Conservation (phyloP, 1,284 basidiomycete genomes). For the Xerocomus nothofagi region DNA sequence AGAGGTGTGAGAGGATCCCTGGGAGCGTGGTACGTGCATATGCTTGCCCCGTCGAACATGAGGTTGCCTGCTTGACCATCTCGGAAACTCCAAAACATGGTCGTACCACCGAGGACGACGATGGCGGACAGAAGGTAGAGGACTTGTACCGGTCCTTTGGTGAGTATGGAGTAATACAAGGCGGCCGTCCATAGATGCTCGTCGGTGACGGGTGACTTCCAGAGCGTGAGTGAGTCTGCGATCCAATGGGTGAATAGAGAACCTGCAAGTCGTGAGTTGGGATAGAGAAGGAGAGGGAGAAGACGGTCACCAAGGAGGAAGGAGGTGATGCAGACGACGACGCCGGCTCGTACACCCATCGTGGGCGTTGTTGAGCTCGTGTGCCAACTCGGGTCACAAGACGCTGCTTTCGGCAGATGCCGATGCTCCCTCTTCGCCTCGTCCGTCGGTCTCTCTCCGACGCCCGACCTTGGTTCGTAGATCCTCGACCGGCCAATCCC, state of each 20-base stretch:
- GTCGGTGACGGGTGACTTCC: slow-evolving; percentile 80
- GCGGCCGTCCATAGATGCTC: slow-evolving; percentile 77
- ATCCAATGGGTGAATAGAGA: slow-evolving; percentile 84
- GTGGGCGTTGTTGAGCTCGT: slow-evolving; percentile 15
- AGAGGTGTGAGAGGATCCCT: not conserved
- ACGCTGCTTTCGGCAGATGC: slow-evolving; percentile 13
- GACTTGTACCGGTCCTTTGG: slow-evolving; percentile 57
- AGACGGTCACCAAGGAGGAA: slow-evolving; percentile 68
- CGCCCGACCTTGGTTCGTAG: slow-evolving; percentile 56
- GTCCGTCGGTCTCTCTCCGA: slow-evolving; percentile 15
- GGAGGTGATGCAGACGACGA: slow-evolving; percentile 72
- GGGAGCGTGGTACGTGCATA: slow-evolving; percentile 52
- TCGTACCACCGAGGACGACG: slow-evolving; percentile 56
- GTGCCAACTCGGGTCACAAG: slow-evolving; percentile 21
- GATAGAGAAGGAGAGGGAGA: not conserved
- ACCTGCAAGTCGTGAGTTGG: slow-evolving; percentile 43
- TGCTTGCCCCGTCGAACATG: slow-evolving; percentile 85
- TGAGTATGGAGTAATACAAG: slow-evolving; percentile 72
- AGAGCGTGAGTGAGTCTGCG: slow-evolving; percentile 79
- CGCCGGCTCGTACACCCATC: slow-evolving; percentile 69
- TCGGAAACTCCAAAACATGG: slow-evolving; percentile 72
- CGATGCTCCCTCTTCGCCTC: slow-evolving; percentile 21
- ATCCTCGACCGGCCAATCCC: slow-evolving; percentile 33
- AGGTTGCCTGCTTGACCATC: slow-evolving; percentile 77
- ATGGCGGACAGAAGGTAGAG: slow-evolving; percentile 56